Evolutionary conservation across 139 green algal genomes (phyloP), one percentile per base, ranked within the genome.

Genomic region (Edaphochlamys debaryana): DNA sequence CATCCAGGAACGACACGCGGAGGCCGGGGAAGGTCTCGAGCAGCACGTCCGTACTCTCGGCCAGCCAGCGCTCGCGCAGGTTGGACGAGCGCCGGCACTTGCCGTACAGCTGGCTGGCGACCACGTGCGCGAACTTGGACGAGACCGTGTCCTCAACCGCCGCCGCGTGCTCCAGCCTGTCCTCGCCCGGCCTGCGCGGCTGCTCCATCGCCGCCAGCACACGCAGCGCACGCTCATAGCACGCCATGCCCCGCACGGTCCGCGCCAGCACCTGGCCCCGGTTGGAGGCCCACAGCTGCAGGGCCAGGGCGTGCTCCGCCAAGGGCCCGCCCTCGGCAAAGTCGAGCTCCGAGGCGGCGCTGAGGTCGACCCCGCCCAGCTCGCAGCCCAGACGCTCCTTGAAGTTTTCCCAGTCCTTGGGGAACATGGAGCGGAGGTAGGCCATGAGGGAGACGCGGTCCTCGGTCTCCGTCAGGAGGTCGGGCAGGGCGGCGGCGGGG

Each of bases 231-330:
- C 84, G 80, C 37, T 87, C 85, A 67, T 95, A 95, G 19, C 76
- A 66, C 92, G 94, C 94, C 92, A 95, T 94, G 72, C 92, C 92
- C 29, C 79, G 74, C 25, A 98, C 93, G 20, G 95, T 96, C 66
- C 95, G 90, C 13, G 93, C 82, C 58, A 98, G 91, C 79, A 96
- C 90, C 87, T 98, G 95, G 27, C 93, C 94, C 4, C 95, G 83
- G 87, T 95, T 93, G 32, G 45, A 68, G 32, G 77, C 77, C 77
- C 77, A 83, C 48, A 83, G 64, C 42, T 74, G 77, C 63, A 83
- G 64, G 48, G 63, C 64, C 34, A 83, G 64, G 30, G 32, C 77
- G 50, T 74, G 77, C 63, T 30, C 77, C 37, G 34, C 34, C 64
- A 83, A 64, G 23, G 77, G 63, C 19, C 77, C 77, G 42, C 77